These are phyloP conservation scores for Talaromyces piceae DNA, from an alignment of 2,329 filamentous ascomycete genomes.

Conservation along the genomic window DNA sequence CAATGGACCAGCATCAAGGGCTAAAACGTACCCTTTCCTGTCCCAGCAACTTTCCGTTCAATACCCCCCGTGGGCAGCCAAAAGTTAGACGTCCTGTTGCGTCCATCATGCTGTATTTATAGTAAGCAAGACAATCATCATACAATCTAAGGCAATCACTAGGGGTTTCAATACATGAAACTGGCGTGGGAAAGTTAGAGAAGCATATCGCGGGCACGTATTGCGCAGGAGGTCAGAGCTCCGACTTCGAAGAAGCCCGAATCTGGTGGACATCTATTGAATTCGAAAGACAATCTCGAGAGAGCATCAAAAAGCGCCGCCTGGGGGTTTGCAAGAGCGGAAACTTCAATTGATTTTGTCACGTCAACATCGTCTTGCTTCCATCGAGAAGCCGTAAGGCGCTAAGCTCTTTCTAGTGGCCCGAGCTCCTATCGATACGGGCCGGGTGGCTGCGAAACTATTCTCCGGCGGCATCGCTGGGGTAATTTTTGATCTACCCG, in stretches of 20 bases:
- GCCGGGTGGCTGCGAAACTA: conserved; percentile 14
- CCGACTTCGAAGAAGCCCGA: conserved; percentile 17
- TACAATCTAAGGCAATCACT: too few species aligned
- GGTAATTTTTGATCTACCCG: conserved; percentile 19
- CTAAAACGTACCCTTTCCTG: conserved; percentile 33
- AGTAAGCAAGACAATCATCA: too few species aligned
- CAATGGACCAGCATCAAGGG: not conserved
- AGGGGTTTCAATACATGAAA: conserved; percentile 39
- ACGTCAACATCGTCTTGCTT: not conserved
- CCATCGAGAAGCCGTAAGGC: not conserved
- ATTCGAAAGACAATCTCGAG: too few species aligned
- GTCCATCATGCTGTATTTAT: conserved; percentile 43
- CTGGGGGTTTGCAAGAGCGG: too few species aligned
- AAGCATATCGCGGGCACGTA: conserved; percentile 12
- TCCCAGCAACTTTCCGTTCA: conserved; percentile 45
- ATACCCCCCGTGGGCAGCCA: conserved; percentile 74
- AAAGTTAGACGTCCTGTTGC: conserved; percentile 61
- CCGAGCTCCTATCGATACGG: conserved; percentile 12
- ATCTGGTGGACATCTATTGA: conserved; percentile 20
- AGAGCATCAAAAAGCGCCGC: too few species aligned
- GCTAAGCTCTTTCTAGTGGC: conserved; percentile 1
- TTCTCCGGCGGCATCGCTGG: conserved; percentile 21
- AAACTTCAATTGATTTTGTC: not conserved
- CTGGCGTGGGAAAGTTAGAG: conserved; percentile 17
- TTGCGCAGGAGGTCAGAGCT: conserved; percentile 24